Percentiles rank a stretch among this genome's conserved stretches.
Evolutionary conservation across 73 alveolate species (phyloP).

Genomic region (Diophrys sp.): DNA sequence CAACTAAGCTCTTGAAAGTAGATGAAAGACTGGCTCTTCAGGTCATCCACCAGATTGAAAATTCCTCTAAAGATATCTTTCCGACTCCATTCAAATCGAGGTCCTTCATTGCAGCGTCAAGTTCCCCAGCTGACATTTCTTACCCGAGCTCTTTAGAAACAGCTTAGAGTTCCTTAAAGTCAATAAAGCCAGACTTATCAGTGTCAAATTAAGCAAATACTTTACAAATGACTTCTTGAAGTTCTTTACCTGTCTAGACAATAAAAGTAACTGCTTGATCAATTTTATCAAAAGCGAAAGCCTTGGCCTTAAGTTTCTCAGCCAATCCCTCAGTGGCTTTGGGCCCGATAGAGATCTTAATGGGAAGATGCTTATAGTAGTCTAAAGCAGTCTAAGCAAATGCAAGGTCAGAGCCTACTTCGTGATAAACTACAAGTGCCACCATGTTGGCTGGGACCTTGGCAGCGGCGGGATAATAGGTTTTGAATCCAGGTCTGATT

Average conservation of each 20-base stretch:
- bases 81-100: conserved; percentile 30
- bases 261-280: not conserved
- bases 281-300: not conserved
- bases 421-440: not conserved
- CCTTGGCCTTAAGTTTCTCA: not conserved
- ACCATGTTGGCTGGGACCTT: not conserved
- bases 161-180: conserved; percentile 17
- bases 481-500: not conserved
- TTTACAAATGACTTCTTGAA: conserved; percentile 8
- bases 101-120: conserved; percentile 44
- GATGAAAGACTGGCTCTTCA: conserved; percentile 31
- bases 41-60: conserved; percentile 42
- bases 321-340: not conserved
- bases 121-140: conserved; percentile 30
- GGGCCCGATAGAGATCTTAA: not conserved
- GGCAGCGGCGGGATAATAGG: not conserved
- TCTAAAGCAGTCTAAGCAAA: not conserved
- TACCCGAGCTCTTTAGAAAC: conserved; percentile 50
- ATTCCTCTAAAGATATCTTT: conserved; percentile 32
- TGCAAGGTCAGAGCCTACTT: not conserved
- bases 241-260: not conserved
- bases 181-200: conserved; percentile 44
- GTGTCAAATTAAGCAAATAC: conserved; percentile 35
- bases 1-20: conserved; percentile 14
- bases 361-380: not conserved